Percentiles rank a stretch among this genome's conserved stretches.
Conservation (phyloP, 768 basidiomycete genomes). For the Podaxis mareebaensis region DNA sequence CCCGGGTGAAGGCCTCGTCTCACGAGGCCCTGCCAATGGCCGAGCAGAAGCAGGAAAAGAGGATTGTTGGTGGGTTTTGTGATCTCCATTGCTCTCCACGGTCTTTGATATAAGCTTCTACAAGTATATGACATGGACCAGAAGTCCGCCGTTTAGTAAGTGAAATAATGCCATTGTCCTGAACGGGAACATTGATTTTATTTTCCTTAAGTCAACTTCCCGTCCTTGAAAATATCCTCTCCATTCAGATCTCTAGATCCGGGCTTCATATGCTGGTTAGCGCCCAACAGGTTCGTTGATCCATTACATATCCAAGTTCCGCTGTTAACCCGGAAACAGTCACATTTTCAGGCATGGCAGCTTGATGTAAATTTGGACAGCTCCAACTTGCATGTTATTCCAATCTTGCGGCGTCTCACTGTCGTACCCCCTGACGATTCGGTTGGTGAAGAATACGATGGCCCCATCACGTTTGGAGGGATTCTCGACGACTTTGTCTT, state of each 20-base stretch:
- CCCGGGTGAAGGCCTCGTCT: not conserved
- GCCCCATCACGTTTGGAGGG: conserved; percentile 3
- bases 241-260: conserved; percentile 4
- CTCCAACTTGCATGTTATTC: conserved; percentile 4
- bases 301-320: too few species aligned
- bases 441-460: not conserved
- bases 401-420: conserved; percentile 5
- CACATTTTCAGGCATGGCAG: conserved; percentile 3
- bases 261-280: conserved; percentile 8
- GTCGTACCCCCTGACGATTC: not conserved
- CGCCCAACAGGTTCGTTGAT: not conserved
- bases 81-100: not conserved
- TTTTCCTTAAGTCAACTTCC: conserved; percentile 1
- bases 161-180: not conserved
- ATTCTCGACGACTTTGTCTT: not conserved
- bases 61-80: conserved; percentile 2
- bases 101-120: not conserved
- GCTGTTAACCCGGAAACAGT: not conserved
- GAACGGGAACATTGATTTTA: not conserved
- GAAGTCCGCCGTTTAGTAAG: conserved; percentile 5
- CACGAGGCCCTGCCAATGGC: not conserved
- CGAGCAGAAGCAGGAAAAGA: conserved; percentile 3
- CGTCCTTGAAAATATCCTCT: not conserved
- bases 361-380: conserved; percentile 11
- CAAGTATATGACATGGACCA: conserved; percentile 10